phyloP scores from a whole-genome alignment of 2,329 filamentous ascomycete species.

The Decorospora gaudefroyi region DNA sequence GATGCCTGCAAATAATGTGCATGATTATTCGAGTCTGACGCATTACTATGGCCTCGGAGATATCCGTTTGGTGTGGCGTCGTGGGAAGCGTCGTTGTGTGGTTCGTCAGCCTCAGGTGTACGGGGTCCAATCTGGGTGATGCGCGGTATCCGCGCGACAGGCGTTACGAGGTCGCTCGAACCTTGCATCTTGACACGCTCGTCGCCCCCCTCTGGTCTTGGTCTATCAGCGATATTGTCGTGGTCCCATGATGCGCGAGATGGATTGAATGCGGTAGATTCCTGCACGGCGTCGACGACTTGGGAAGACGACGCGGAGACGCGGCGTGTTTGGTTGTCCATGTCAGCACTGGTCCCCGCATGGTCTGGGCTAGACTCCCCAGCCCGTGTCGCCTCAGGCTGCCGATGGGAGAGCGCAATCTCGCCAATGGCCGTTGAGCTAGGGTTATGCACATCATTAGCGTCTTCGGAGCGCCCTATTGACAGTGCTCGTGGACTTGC shows the following conservation, averaged over 20 bases:
- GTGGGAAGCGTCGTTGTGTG: conserved; percentile 14
- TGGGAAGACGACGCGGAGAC: conserved; percentile 31
- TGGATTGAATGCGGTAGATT: conserved; percentile 35
- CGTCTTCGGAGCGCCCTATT: not conserved
- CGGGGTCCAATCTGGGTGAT: conserved; percentile 21
- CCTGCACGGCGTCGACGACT: conserved; percentile 42
- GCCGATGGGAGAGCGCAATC: conserved; percentile 5
- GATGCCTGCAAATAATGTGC: conserved; percentile 21
- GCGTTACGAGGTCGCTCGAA: conserved; percentile 33
- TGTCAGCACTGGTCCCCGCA: conserved; percentile 16
- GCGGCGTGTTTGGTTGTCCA: conserved; percentile 19
- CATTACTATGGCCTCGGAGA: conserved; percentile 13
- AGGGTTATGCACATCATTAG: conserved; percentile 1
- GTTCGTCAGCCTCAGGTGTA: conserved; percentile 24
- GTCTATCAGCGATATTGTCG: conserved; percentile 31
- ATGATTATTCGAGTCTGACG: conserved; percentile 16
- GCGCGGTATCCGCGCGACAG: conserved; percentile 34
- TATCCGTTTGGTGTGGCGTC: conserved; percentile 19
- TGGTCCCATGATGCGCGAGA: conserved; percentile 42
- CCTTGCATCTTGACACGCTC: conserved; percentile 33
- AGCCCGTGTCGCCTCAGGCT: conserved; percentile 11
- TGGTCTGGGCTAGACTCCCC: conserved; percentile 10
- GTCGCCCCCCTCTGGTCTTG: conserved; percentile 32
- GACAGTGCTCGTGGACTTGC: too few relatives aligned
- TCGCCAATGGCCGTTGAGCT: conserved; percentile 2